Conservation (phyloP, 495 filamentous ascomycete genomes). For the Aeminium ludgeri region DNA sequence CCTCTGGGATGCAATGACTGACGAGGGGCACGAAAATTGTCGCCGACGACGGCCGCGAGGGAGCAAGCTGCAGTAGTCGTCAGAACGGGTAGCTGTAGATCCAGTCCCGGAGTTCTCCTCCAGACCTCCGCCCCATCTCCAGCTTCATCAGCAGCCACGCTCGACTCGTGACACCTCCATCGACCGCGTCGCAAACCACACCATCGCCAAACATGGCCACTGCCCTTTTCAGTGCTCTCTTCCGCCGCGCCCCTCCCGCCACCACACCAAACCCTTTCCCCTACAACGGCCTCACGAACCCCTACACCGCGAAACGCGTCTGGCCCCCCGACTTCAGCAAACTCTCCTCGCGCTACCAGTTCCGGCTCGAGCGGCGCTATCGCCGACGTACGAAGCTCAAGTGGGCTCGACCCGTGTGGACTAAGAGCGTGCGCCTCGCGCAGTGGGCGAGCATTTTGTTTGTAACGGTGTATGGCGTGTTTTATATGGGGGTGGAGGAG, state of each 20-base stretch:
- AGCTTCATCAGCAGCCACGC: too few relatives aligned
- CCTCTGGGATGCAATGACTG: too few relatives aligned
- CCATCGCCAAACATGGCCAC: constrained; percentile 4
- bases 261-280: constrained; percentile 7
- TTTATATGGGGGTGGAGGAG: constrained; percentile 63
- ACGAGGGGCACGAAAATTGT: too few relatives aligned
- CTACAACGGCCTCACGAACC: constrained; percentile 29
- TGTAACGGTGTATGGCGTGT: constrained; percentile 51
- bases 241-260: constrained; percentile 4
- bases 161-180: too few relatives aligned
- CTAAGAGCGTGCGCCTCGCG: constrained; percentile 49
- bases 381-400: constrained; percentile 42
- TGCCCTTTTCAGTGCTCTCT: constrained; percentile 7
- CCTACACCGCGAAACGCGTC: constrained; percentile 61
- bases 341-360: constrained; percentile 66
- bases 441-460: constrained; percentile 51
- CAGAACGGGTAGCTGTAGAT: too few relatives aligned
- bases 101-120: too few relatives aligned
- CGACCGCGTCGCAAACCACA: neutral
- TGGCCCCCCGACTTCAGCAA: constrained; percentile 90
- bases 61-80: too few relatives aligned
- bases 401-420: constrained; percentile 56
- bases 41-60: too few relatives aligned
- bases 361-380: constrained; percentile 54
- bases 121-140: too few relatives aligned